These are phyloP conservation scores for Ustilago crameri DNA, from an alignment of 1,284 basidiomycete species.

Conservation along the genomic window DNA sequence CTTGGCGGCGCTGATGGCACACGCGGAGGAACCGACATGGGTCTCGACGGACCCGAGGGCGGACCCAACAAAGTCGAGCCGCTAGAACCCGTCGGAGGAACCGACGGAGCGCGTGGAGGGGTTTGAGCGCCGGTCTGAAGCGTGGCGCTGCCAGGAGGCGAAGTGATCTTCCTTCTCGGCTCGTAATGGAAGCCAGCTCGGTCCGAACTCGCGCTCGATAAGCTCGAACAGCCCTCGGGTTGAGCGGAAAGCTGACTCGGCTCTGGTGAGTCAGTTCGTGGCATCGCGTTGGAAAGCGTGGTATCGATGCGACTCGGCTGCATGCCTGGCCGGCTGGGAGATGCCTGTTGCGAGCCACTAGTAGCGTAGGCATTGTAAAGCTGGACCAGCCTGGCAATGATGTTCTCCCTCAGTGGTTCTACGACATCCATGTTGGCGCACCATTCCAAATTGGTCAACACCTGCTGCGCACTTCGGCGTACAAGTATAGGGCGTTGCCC, in stretches of 20 bases:
- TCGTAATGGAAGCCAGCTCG: constrained; percentile 25
- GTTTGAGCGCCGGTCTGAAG: constrained; percentile 31
- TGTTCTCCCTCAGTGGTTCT: constrained; percentile 39
- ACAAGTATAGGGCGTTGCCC: constrained; percentile 32
- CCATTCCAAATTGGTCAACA: constrained; percentile 49
- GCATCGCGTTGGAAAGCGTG: constrained; percentile 11
- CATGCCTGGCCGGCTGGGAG: constrained; percentile 10
- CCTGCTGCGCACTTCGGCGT: constrained; percentile 43
- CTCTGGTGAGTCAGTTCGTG: constrained; percentile 35
- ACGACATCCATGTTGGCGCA: constrained; percentile 51
- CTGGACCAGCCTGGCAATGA: constrained; percentile 36
- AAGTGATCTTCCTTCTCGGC: constrained; percentile 36
- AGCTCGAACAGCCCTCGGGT: constrained; percentile 26
- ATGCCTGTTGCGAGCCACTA: constrained; percentile 1
- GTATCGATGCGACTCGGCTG: constrained; percentile 18
- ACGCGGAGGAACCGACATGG: constrained; percentile 47
- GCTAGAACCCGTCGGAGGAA: constrained; percentile 17
- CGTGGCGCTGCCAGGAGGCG: constrained; percentile 2
- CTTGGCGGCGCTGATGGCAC: constrained; percentile 34
- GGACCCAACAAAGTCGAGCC: constrained; percentile 33
- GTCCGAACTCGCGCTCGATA: constrained; percentile 30
- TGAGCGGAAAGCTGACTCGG: constrained; percentile 25
- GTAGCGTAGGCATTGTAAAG: constrained; percentile 27
- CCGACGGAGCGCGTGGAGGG: constrained; percentile 38
- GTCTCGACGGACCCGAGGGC: constrained; percentile 32